Percentiles rank a stretch among this genome's conserved stretches.
phyloP scores from a whole-genome alignment of 345 rosid genomes.

The Schrenkiella parvula region DNA sequence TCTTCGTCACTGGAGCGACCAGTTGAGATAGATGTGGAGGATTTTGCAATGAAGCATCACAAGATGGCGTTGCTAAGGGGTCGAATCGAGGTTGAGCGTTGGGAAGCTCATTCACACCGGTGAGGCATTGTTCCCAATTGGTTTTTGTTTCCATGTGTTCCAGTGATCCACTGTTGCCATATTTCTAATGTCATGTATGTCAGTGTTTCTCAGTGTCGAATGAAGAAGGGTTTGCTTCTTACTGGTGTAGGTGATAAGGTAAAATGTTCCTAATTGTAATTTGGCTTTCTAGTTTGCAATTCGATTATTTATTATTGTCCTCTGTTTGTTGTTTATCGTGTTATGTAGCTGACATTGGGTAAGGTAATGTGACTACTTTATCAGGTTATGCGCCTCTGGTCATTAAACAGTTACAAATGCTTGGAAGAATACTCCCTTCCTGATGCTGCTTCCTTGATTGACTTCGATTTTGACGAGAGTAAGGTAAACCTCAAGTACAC shows the following conservation, averaged over 20 bases:
- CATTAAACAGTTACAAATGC: conserved; percentile 57
- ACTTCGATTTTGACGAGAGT: conserved; percentile 94
- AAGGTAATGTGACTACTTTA: conserved; percentile 13
- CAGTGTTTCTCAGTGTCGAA: conserved; percentile 78
- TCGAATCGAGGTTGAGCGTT: conserved; percentile 54
- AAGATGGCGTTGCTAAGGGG: conserved; percentile 44
- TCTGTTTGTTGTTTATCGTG: neutral
- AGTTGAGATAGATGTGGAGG: conserved; percentile 40
- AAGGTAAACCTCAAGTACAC: conserved; percentile 50
- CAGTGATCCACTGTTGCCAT: neutral
- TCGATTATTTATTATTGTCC: neutral
- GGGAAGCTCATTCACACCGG: conserved; percentile 81
- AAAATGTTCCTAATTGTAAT: neutral
- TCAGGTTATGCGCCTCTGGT: conserved; percentile 95
- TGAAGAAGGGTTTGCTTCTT: conserved; percentile 77
- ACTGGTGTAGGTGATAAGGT: conserved; percentile 98
- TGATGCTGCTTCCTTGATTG: conserved; percentile 50
- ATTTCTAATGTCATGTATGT: conserved; percentile 22
- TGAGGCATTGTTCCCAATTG: conserved; percentile 23
- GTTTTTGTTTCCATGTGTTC: neutral
- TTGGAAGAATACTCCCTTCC: conserved; percentile 69
- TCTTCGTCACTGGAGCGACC: conserved; percentile 36
- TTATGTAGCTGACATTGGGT: neutral
- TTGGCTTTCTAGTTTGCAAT: neutral
- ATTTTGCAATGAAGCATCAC: conserved; percentile 66